Percentiles rank a stretch among this genome's conserved stretches.
These are phyloP conservation scores for Hymenoscyphus occultus DNA, from an alignment of 2,329 filamentous ascomycete genomes.

Conservation along the genomic window DNA sequence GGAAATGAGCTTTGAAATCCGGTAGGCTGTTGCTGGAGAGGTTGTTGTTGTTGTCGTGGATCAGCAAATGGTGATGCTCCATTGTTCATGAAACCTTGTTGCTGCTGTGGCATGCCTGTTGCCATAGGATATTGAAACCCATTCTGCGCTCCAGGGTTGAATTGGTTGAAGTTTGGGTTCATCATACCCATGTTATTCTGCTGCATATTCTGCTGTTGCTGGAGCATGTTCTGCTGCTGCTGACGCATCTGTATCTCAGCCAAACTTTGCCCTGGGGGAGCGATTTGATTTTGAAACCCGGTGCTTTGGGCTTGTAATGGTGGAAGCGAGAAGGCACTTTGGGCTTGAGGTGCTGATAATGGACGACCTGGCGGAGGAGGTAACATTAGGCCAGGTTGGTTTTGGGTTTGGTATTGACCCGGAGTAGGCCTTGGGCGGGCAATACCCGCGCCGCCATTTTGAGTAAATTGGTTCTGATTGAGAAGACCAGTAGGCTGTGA, in stretches of 20 bases:
- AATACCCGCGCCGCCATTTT: conserved; percentile 30
- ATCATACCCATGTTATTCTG: conserved; percentile 41
- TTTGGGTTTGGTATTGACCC: conserved; percentile 54
- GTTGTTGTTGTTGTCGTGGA: conserved; percentile 41
- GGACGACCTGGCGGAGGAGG: conserved; percentile 76
- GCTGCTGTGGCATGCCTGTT: conserved; percentile 26
- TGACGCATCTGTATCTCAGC: conserved; percentile 62
- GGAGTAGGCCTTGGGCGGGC: conserved; percentile 71
- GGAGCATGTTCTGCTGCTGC: conserved; percentile 55
- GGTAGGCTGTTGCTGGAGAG: conserved; percentile 48
- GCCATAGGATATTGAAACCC: conserved; percentile 32
- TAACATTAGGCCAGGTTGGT: conserved; percentile 63
- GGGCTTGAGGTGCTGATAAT: conserved; percentile 82
- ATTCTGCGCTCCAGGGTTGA: conserved; percentile 27
- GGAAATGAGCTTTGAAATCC: conserved; percentile 47
- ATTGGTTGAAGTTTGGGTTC: conserved; percentile 36
- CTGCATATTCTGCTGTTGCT: conserved; percentile 38
- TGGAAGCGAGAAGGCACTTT: conserved; percentile 68
- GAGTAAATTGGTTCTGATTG: conserved; percentile 38
- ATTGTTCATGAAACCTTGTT: conserved; percentile 41
- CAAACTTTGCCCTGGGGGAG: conserved; percentile 72
- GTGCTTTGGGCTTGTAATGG: conserved; percentile 84
- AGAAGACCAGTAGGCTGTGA: conserved; percentile 45
- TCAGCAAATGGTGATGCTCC: conserved; percentile 53
- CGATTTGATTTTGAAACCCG: conserved; percentile 64